These are phyloP conservation scores for Marasmius oreades DNA, from an alignment of 1,284 basidiomycete genomes.

Conservation along the genomic window DNA sequence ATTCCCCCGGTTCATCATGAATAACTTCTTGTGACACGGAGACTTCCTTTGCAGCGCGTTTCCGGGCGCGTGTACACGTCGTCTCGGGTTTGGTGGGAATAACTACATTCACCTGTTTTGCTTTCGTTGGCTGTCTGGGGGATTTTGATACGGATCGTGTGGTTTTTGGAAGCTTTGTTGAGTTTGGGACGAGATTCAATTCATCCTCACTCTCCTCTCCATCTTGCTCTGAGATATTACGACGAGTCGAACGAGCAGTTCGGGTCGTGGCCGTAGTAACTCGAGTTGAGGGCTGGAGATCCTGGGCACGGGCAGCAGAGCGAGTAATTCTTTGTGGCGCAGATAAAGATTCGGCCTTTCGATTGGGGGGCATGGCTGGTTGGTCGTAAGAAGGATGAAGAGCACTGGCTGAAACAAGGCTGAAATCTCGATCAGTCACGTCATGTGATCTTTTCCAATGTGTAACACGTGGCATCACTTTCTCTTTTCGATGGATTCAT, in stretches of 20 bases:
- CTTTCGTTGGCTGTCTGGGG: neutral
- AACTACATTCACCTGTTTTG: neutral
- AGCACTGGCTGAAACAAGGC: conserved; percentile 12
- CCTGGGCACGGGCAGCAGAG: neutral
- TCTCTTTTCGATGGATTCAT: no score
- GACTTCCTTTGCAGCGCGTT: neutral
- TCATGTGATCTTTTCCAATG: conserved; percentile 2
- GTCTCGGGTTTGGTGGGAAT: neutral
- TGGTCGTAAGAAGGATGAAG: conserved; percentile 9
- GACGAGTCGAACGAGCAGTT: neutral
- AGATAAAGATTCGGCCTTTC: conserved; percentile 35
- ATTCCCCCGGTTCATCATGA: neutral
- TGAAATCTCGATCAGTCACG: conserved; percentile 4
- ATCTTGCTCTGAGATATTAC: neutral
- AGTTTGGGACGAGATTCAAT: neutral
- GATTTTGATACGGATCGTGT: neutral
- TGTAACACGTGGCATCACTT: no score
- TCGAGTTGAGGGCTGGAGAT: conserved; percentile 2
- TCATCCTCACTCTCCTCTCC: neutral
- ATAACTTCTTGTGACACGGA: neutral
- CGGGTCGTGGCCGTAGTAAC: conserved; percentile 19
- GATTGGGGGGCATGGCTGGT: conserved; percentile 43
- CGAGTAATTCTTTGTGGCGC: conserved; percentile 24
- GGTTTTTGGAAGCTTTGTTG: neutral
- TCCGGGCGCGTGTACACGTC: neutral